phyloP scores from a whole-genome alignment of 805 yeast species.

The Myxozyma lipomycoides region DNA sequence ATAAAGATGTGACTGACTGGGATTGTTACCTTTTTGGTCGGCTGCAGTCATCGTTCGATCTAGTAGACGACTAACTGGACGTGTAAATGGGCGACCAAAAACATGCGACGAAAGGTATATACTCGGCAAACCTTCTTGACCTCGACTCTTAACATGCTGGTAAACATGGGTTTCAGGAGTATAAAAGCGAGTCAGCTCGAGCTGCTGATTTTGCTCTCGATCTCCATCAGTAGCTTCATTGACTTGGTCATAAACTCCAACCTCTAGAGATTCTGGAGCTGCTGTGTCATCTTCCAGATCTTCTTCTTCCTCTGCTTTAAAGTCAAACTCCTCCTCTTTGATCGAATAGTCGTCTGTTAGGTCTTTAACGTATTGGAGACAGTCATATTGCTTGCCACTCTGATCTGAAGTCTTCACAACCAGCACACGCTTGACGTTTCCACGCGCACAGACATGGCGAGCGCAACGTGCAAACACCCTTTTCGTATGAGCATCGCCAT shows the following conservation, averaged over 20 bases:
- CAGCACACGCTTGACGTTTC: slow-evolving; percentile 35
- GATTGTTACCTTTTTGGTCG: neutral
- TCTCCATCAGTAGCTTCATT: slow-evolving; percentile 5
- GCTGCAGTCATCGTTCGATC: neutral
- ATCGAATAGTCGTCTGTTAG: slow-evolving; percentile 32
- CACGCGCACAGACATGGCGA: slow-evolving; percentile 30
- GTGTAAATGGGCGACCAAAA: neutral
- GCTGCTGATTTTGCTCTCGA: neutral
- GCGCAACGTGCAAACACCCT: slow-evolving; percentile 31
- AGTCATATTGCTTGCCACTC: slow-evolving; percentile 35
- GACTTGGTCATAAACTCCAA: slow-evolving; percentile 11
- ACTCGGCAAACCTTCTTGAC: slow-evolving; percentile 54
- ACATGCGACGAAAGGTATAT: slow-evolving; percentile 43
- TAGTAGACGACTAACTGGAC: neutral
- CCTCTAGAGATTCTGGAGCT: slow-evolving; percentile 24
- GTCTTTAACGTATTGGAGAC: slow-evolving; percentile 37
- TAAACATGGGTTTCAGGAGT: slow-evolving; percentile 65
- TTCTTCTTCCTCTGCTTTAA: slow-evolving; percentile 38
- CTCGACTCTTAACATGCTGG: slow-evolving; percentile 44
- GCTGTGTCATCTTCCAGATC: slow-evolving; percentile 37
- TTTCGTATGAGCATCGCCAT: slow-evolving; percentile 31
- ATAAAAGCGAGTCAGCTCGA: slow-evolving; percentile 46
- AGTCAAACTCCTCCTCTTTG: slow-evolving; percentile 35
- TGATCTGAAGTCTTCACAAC: slow-evolving; percentile 38
- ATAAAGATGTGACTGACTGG: neutral